Conservation (phyloP, 441 rosid species). For the Adansonia rubrostipa region DNA sequence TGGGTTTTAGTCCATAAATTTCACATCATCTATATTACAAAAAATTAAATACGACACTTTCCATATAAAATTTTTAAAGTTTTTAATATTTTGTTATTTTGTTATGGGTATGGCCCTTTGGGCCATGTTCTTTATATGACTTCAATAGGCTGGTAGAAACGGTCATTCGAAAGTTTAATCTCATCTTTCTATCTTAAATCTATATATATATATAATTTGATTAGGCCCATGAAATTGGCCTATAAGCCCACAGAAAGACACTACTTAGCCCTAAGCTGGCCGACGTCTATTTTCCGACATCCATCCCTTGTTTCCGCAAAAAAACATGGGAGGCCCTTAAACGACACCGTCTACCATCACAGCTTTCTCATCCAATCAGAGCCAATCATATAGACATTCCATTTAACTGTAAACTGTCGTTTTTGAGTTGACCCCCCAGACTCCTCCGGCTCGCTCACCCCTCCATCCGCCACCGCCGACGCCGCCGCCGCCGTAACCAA, state of each 20-base stretch:
- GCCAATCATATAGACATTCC: neutral
- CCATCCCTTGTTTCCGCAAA: too few species aligned
- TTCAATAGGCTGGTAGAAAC: neutral
- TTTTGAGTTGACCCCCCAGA: neutral
- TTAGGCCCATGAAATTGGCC: neutral
- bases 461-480: neutral
- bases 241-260: neutral
- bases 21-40: too few species aligned
- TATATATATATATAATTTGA: neutral
- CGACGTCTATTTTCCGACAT: neutral
- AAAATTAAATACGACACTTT: too few species aligned
- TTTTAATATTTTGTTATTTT: too few species aligned
- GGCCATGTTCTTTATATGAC: too few species aligned
- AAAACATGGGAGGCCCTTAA: neutral
- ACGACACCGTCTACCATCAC: neutral
- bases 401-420: conserved; percentile 23
- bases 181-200: too few species aligned
- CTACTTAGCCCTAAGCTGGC: neutral
- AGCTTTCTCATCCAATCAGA: neutral
- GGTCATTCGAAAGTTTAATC: neutral
- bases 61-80: too few species aligned
- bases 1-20: too few species aligned
- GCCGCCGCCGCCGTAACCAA: neutral
- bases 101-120: too few species aligned
- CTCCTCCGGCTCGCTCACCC: too few species aligned